Evolutionary conservation across 148 eudicot genomes (phyloP).

Genomic region (Rhododendron ferrugineum): DNA sequence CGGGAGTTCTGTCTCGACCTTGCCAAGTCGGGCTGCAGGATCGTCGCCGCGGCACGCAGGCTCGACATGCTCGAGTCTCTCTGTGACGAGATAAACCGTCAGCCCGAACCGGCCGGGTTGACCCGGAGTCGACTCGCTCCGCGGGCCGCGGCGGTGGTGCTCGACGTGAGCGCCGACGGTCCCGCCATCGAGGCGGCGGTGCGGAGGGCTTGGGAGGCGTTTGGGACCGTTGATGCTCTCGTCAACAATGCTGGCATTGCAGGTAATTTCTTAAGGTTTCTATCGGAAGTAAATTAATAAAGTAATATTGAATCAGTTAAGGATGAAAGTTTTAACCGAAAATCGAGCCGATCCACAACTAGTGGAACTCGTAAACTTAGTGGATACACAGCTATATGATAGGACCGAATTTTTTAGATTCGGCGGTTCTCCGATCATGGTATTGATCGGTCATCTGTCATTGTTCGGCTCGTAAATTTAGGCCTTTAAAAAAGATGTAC

Average conservation of each 20-base stretch:
- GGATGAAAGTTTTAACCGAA: too few species aligned
- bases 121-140: not conserved
- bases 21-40: slow-evolving; percentile 28
- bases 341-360: too few species aligned
- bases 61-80: slow-evolving; percentile 19
- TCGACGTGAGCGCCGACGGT: slow-evolving; percentile 31
- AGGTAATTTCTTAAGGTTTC: slow-evolving; percentile 14
- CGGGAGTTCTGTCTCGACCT: slow-evolving; percentile 20
- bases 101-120: not conserved
- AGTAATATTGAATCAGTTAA: too few species aligned
- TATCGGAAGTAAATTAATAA: too few species aligned
- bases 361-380: too few species aligned
- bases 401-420: too few species aligned
- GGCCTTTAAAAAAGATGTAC: too few species aligned
- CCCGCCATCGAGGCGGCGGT: slow-evolving; percentile 25
- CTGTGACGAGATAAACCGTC: slow-evolving; percentile 26
- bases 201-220: slow-evolving; percentile 30
- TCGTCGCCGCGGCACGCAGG: slow-evolving; percentile 31
- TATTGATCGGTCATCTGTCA: too few species aligned
- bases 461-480: too few species aligned
- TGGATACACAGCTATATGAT: too few species aligned
- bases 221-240: slow-evolving; percentile 33
- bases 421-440: too few species aligned
- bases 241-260: slow-evolving; percentile 38
- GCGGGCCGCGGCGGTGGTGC: slow-evolving; percentile 27